Evolutionary conservation across 2,329 filamentous ascomycete species (phyloP), one percentile per base, ranked within the genome.

Genomic region (Aspergillus thermomutatus): DNA sequence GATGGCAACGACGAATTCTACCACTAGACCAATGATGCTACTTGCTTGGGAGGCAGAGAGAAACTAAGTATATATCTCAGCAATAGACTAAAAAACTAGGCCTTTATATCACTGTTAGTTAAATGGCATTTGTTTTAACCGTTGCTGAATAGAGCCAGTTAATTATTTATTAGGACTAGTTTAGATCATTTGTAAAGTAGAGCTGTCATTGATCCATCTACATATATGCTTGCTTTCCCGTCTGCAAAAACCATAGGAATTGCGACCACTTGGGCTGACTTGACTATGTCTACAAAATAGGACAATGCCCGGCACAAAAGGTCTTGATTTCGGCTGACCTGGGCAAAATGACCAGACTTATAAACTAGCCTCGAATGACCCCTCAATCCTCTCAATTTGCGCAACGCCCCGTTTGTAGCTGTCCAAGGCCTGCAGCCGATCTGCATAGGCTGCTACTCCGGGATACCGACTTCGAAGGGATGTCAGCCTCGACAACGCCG

Each of bases 1-100:
- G 74, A 76, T 75, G 72, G 72, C 72, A 75, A 75, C 72, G 72
- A 75, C 66, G 72, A 75, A 75, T 75, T 75, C 72, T 75, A 75
- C 72, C 72, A 75, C 72, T 75, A 75, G 72, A 75, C 72, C 72
- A 75, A 74, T 72, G 71, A 74, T 75, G 72, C 72, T 68, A 5
- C n/a, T 1, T 56, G 3, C 10, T 41, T 19, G 37, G 7, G 4
- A 2, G 19, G 3, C 9, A n/a, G 3, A n/a, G 25, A 4, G 6
- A 26, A 5, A 1, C 3, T 26, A 26, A 1, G 3, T 26, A 26
- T 34, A 34, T 34, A 11, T n/a, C n/a, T n/a, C n/a, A n/a, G n/a
- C n/a, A n/a, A n/a, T n/a, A n/a, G n/a, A n/a, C n/a, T n/a, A n/a
- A n/a, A n/a, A n/a, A n/a, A n/a, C n/a, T n/a, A n/a, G n/a, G n/a